Evolutionary conservation across 495 filamentous ascomycete species (phyloP), one percentile per base, ranked within the genome.

Genomic region (Penicillium malachiteum): DNA sequence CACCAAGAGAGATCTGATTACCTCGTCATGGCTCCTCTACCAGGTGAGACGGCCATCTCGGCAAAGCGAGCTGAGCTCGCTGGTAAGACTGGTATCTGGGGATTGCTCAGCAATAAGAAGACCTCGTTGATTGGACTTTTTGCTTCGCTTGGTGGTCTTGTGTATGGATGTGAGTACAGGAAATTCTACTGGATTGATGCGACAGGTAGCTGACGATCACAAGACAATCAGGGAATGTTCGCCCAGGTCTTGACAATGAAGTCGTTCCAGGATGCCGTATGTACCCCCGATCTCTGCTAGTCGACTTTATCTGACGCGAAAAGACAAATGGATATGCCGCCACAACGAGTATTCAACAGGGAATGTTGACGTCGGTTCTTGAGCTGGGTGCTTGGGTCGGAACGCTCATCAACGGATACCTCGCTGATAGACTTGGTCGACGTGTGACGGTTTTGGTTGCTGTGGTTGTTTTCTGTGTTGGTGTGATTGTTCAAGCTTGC

Each of bases 381-480:
- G 89, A 92, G 62, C 81, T 95, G 3, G 90, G 90, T 59, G 90
- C 89, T 41, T 92, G 89, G 89, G 57, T 92, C 14, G 90, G 90
- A 21, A 85, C 87, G 0, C 74, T 93, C 30, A 77, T 86, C 46
- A 88, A 85, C 38, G 89, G 88, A 17, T 87, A 90, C 68, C 67
- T 93, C 18, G 89, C 88, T 35, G 89, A 93, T 72, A 77, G 78
- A 8, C 67, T 88, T 14, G 89, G 86, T 32, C 81, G 90, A 43
- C 90, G 91, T 65, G 84, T 86, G 59, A 81, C 85, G 26, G 84
- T 92, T 43, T 60, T 92, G 12, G 75, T 91, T 37, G 86, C 87
- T 8, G 81, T 83, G 26, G 62, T 72, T 12, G 79, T 92, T 37
- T 93, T 95, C 74, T 82, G 87, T 38, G 55, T 92, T 18, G 90